Evolutionary conservation across 1,284 basidiomycete genomes (phyloP), one percentile per base, ranked within the genome.

Genomic region (Erythrobasidium hasegawianum): DNA sequence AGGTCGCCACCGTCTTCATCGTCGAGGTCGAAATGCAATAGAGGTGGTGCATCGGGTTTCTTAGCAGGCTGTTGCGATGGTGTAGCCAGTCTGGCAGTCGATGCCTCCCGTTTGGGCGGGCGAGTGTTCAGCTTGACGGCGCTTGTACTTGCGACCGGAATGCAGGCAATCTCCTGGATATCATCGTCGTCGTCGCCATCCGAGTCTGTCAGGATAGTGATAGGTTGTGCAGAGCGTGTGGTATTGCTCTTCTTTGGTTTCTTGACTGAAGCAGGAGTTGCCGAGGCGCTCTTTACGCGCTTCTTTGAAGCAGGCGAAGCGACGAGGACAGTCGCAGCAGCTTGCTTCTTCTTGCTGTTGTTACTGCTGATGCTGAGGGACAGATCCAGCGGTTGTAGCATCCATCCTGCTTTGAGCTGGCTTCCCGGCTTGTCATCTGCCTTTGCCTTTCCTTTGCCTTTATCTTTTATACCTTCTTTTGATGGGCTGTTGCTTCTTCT

Each of bases 321-420:
- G 8, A 47, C 45, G n/a, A 24, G 7, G 8, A 29, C 20, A 9
- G 50, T 22, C 26, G 50, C 50, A 7, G 40, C 13, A 10, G 62
- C 33, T 16, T 33, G 22, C 26, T 38, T 49, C 45, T 52, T 53
- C 29, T 41, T 57, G 53, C 45, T 24, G 10, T 40, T 55, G 27
- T 27, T 27, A 27, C 45, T 58, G 29, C 55, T 58, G 56, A 49
- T 45, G 13, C 14, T 58, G 27, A 24, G 26, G 16, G 55, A 40
- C 22, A 64, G 52, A 20, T 54, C 62, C 8, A 65, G 54, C 27
- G 62, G 62, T 11, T 55, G 50, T 2, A 65, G 56, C 38, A 45
- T 52, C 62, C 62, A 65, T 27, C 62, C 62, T 43, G 41, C 40
- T 40, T 65, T 65, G 40, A 65, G 62, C 55, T 65, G 62, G 22